These are phyloP conservation scores for Corniculantispora saksenae DNA, from an alignment of 2,329 filamentous ascomycete genomes.

Conservation along the genomic window DNA sequence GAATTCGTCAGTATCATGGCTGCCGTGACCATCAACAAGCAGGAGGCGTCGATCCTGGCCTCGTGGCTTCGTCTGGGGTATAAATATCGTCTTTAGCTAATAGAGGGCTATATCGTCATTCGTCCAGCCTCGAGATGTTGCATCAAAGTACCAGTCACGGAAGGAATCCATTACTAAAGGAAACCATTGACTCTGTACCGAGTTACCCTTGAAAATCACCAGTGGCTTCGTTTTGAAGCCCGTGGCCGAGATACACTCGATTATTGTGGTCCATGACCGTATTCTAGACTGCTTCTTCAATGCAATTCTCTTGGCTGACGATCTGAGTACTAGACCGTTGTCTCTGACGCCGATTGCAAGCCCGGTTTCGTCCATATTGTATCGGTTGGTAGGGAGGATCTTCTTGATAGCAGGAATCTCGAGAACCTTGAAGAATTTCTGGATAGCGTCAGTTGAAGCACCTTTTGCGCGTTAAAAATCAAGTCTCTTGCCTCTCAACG, in stretches of 20 bases:
- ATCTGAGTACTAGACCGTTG: constrained; percentile 20
- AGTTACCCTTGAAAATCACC: constrained; percentile 27
- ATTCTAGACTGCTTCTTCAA: constrained; percentile 20
- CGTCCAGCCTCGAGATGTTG: constrained; percentile 26
- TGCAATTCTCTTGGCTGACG: constrained; percentile 3
- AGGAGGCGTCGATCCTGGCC: constrained; percentile 26
- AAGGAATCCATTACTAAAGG: constrained; percentile 15
- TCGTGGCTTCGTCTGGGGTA: background rate
- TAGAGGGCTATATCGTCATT: constrained; percentile 20
- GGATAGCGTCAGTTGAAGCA: background rate
- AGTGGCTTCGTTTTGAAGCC: constrained; percentile 17
- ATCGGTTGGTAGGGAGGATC: background rate
- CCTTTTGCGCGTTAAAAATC: background rate
- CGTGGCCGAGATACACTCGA: too few species aligned
- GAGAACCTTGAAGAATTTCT: background rate
- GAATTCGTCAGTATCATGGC: constrained; percentile 23
- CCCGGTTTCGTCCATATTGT: too few species aligned
- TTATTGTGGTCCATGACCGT: constrained; percentile 23
- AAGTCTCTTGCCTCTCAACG: background rate
- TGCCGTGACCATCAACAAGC: constrained; percentile 25
- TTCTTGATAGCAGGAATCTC: background rate
- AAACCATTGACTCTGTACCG: constrained; percentile 25
- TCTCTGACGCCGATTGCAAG: constrained; percentile 12
- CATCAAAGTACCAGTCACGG: constrained; percentile 23
- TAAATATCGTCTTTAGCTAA: constrained; percentile 21